Conservation (phyloP, 2,329 filamentous ascomycete species). For the Fusarium vanettenii region DNA sequence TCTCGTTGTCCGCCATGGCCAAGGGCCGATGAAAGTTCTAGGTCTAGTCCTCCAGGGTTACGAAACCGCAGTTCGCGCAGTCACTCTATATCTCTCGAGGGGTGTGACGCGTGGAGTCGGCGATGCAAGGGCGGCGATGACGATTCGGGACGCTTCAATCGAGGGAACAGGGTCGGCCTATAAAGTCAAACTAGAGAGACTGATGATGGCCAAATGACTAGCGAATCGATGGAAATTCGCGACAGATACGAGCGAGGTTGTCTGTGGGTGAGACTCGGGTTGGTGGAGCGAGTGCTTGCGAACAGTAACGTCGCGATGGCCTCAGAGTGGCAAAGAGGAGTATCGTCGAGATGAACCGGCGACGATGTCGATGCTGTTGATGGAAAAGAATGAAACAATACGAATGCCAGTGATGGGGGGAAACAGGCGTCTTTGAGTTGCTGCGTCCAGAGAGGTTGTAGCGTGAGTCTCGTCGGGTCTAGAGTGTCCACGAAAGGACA, state of each 20-base stretch:
- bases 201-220: neutral
- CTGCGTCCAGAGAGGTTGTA: neutral
- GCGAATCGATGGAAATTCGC: neutral
- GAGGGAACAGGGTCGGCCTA: neutral
- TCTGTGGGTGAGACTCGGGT: neutral
- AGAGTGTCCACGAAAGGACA: conserved; percentile 20
- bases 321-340: neutral
- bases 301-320: neutral
- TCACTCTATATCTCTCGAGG: conserved; percentile 12
- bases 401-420: conserved; percentile 11
- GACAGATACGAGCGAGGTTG: neutral
- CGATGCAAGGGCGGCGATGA: conserved; percentile 1
- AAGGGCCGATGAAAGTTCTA: conserved; percentile 32
- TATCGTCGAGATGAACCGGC: neutral
- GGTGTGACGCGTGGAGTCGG: conserved; percentile 8
- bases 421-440: conserved; percentile 13
- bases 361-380: neutral
- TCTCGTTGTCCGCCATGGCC: conserved; percentile 49
- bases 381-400: neutral
- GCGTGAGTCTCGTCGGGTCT: conserved; percentile 7
- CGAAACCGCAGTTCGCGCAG: conserved; percentile 13
- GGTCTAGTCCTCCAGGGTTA: conserved; percentile 36
- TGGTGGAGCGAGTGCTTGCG: neutral
- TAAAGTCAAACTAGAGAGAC: neutral
- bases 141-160: conserved; percentile 8